Conservation (phyloP, 495 filamentous ascomycete genomes). For the Sabuloglossum arenarium region DNA sequence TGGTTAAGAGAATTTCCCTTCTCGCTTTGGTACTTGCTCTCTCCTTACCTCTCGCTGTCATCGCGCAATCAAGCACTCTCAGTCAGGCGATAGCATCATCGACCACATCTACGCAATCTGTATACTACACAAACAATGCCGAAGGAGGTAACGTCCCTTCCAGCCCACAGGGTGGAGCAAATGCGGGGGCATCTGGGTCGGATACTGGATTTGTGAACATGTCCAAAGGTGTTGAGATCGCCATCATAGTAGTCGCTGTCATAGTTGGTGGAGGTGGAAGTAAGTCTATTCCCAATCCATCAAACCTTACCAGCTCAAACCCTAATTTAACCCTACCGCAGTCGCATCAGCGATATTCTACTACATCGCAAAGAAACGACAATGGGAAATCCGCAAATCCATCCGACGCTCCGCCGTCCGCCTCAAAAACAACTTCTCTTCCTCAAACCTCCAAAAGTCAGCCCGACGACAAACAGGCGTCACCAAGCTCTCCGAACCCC, state of each 20-base stretch:
- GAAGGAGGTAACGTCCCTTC: not conserved
- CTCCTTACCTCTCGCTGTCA: not conserved
- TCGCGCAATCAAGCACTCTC: not conserved
- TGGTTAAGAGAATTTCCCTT: not conserved
- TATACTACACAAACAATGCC: not conserved
- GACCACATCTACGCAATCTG: not conserved
- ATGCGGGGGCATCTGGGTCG: slow-evolving; percentile 3
- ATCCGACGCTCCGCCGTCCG: slow-evolving; percentile 24
- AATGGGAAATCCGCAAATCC: slow-evolving; percentile 28
- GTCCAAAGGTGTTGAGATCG: slow-evolving; percentile 4
- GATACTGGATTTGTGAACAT: not conserved
- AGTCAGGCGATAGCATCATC: not conserved
- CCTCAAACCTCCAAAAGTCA: not conserved
- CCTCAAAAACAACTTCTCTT: slow-evolving; percentile 12
- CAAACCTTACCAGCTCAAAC: not conserved
- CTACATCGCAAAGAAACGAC: slow-evolving; percentile 28
- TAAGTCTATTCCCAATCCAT: not conserved
- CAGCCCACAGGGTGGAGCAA: not conserved
- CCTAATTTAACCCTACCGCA: slow-evolving; percentile 8
- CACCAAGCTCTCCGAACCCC: not conserved
- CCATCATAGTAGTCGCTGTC: slow-evolving; percentile 6
- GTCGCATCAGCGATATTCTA: slow-evolving; percentile 26
- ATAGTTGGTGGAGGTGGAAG: slow-evolving; percentile 5
- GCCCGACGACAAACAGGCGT: not conserved
- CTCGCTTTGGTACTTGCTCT: not conserved